Base-by-base conservation (phyloP, 129 eudicot genomes). In the Saussurea involucrata region DNA sequence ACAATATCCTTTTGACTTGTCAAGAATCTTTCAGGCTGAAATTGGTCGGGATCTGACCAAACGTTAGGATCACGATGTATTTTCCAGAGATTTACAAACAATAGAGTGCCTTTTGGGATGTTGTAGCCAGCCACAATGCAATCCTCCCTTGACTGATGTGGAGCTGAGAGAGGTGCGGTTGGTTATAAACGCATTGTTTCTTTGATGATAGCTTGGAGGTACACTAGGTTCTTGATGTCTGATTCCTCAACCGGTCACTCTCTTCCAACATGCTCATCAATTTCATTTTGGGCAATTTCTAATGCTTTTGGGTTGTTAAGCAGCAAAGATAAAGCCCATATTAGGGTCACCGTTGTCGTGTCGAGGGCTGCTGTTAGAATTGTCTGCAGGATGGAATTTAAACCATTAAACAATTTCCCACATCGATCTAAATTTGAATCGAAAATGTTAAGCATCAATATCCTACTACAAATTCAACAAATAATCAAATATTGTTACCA, bases 151-250 rank as follows among this genome's bases (percentile, higher is more conserved):
- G 85, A 40, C 25, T 78, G 68, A 22, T 58, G 76, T 8, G 75
- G 79, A 21, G 44, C 58, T 0, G 57, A 13, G 8, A 84, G 66
- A 17, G 85, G 88, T 1, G 17, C 78, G 6, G 85, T 73, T 4
- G 88, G 88, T 68, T 81, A 75, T 17, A 80, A 55, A 17, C 80
- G 79, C 77, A 80, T 28, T 24, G 84, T 80, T 58, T 85, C 88
- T 28, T 75, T 75, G 31, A 75, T 4, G 42, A 75, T n/a, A 1
- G 85, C 81, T 0, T 81, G 61, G 0, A 85, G 71, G 49, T 85
- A 85, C 8, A 61, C 37, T 5, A 85, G 33, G 76, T 85, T 80
- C 24, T 85, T 80, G 1, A 77, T 3, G 70, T 85, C 88, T 2
- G 83, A 76, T 29, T 85, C 88, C 12, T 71, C 49, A 21, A 85